These are phyloP conservation scores for Saccharomyces cerevisiae DNA, from an alignment of 805 yeast species.

Conservation along the genomic window DNA sequence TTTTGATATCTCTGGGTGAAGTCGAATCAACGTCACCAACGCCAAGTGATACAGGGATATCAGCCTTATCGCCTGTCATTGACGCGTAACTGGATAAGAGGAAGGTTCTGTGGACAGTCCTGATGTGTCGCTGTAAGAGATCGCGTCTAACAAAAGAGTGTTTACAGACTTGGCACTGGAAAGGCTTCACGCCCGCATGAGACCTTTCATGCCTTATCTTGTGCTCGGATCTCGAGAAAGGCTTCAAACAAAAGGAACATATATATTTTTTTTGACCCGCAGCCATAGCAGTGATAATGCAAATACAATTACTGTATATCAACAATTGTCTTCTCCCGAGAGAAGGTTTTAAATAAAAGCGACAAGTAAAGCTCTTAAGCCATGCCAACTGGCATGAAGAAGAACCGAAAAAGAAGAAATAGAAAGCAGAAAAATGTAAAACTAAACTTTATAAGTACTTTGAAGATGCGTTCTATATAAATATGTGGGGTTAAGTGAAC, in stretches of 20 bases:
- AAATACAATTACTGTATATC: not conserved
- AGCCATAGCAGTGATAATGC: conserved; percentile 5
- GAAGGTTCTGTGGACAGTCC: conserved; percentile 57
- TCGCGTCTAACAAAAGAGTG: conserved; percentile 73
- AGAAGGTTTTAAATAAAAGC: not conserved
- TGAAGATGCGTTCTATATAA: not conserved
- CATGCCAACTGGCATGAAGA: not conserved
- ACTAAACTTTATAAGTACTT: not conserved
- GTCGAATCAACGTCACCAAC: conserved; percentile 4
- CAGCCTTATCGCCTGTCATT: not conserved
- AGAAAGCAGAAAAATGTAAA: not conserved
- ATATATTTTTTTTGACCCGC: conserved; percentile 55
- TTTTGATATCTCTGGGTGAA: not conserved
- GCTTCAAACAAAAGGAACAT: conserved; percentile 72
- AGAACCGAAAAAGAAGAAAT: not conserved
- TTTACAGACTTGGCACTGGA: conserved; percentile 61
- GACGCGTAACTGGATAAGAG: conserved; percentile 11
- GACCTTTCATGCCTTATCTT: conserved; percentile 71
- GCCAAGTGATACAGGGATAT: not conserved
- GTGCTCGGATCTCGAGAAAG: conserved; percentile 74
- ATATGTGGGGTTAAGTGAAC: not conserved
- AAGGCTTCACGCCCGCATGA: conserved; percentile 75
- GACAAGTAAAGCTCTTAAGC: not conserved
- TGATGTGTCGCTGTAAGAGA: conserved; percentile 62
- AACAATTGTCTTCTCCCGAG: not conserved